These are phyloP conservation scores for Quercus mongolica DNA, from an alignment of 306 rosid genomes.

Conservation along the genomic window DNA sequence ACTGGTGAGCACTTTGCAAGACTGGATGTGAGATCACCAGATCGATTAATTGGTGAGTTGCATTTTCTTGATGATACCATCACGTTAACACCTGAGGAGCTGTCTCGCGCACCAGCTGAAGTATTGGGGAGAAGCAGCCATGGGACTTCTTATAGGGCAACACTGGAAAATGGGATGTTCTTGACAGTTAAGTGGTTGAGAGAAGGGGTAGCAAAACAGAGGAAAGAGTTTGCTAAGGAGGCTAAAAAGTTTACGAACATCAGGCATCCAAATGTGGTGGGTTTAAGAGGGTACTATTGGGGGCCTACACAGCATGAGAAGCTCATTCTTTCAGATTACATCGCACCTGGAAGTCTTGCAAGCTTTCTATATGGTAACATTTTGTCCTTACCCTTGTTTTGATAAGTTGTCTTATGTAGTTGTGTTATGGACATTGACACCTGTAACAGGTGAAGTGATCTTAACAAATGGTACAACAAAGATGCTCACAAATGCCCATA, in stretches of 20 bases:
- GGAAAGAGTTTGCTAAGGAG: conserved; percentile 95
- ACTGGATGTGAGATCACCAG: conserved; percentile 84
- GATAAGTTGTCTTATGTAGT: neutral
- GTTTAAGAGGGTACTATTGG: conserved; percentile 96
- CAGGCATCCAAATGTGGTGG: conserved; percentile 95
- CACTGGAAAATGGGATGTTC: conserved; percentile 72
- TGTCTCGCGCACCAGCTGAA: conserved; percentile 97
- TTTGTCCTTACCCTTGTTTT: conserved; percentile 3
- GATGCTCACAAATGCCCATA: neutral
- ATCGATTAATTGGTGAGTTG: conserved; percentile 84
- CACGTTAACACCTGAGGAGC: conserved; percentile 79
- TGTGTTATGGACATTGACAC: neutral
- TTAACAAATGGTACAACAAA: neutral
- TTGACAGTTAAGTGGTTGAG: conserved; percentile 97
- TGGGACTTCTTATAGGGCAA: conserved; percentile 94
- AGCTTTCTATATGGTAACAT: conserved; percentile 84
- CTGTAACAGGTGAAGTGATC: neutral
- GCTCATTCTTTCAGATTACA: conserved; percentile 92
- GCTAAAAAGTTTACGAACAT: conserved; percentile 91
- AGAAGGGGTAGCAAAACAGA: conserved; percentile 98
- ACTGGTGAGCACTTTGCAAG: conserved; percentile 69
- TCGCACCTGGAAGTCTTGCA: conserved; percentile 93
- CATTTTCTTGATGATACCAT: conserved; percentile 87
- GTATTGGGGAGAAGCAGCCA: conserved; percentile 98
- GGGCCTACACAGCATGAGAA: conserved; percentile 99